Evolutionary conservation across 139 green algal species (phyloP), one percentile per base, ranked within the genome.

Genomic region (Ettlia oleoabundans): DNA sequence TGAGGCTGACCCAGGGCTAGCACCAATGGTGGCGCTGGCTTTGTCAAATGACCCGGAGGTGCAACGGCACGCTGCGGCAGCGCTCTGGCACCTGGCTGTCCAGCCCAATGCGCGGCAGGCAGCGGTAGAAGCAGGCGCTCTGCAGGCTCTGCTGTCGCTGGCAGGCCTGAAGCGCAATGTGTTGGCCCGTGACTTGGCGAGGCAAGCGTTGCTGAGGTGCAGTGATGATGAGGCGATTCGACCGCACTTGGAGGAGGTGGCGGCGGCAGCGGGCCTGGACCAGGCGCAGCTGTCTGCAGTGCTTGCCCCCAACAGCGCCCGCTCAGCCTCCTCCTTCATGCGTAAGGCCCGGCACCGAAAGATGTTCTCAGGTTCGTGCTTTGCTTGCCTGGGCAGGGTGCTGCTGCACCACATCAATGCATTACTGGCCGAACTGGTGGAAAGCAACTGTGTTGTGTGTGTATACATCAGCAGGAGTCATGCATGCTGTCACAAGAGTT

Each of bases 51-150:
- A 89, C 58, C 41, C 26, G 3, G 81, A 91, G 35, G 86, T 92
- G 74, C 84, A 91, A 81, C 53, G 84, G 53, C 84, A 88, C 5
- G 83, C 88, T 0, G 86, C 88, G 28, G 33, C 64, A 0, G 88
- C 88, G 24, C 88, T 92, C 63, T 92, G 88, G 88, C 87, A 92
- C 70, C 80, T 92, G 51, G 77, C 84, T 1, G 77, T 84, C 40
- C 80, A 85, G 15, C 67, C 81, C 22, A 84, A 87, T 26, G 77
- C 68, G 1, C 79, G 79, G 21, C 15, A 22, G 22, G 15, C 8
- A 3, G 38, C 51, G 38, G 53, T 84, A 38, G 37, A 38, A 13
- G 67, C 53, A 24, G 47, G 75, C 55, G 75, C 55, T 0, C 43
- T 86, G 32, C 22, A n/a, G 21, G 63, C 62, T 42, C 82, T 86